Conservation (phyloP, 495 filamentous ascomycete genomes). For the Baudoinia panamericana region DNA sequence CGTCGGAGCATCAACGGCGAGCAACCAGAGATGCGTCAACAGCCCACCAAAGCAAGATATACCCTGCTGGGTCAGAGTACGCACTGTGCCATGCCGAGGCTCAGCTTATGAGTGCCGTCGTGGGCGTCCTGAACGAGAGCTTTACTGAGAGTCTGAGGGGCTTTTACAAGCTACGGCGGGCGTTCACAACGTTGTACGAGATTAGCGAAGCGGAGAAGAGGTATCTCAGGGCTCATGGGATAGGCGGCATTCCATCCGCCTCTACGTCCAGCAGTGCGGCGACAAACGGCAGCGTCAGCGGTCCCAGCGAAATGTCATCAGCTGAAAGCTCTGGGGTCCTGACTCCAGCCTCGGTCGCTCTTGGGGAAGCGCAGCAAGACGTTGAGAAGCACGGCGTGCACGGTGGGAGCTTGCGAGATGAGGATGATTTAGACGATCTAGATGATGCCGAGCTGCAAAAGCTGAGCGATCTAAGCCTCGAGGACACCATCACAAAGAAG, state of each 20-base stretch:
- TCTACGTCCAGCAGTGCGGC: conserved; percentile 22
- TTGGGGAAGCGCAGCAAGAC: too few species aligned
- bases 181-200: conserved; percentile 68
- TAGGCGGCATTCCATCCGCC: conserved; percentile 21
- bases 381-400: too few species aligned
- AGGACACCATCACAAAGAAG: conserved; percentile 11
- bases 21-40: conserved; percentile 42
- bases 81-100: conserved; percentile 65
- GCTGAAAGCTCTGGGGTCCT: conserved; percentile 2
- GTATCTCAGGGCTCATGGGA: conserved; percentile 32
- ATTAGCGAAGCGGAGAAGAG: conserved; percentile 53
- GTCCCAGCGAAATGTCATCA: not conserved
- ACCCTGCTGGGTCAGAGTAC: conserved; percentile 74
- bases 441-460: conserved; percentile 17
- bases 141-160: conserved; percentile 81
- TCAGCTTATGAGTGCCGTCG: conserved; percentile 79
- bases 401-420: too few species aligned
- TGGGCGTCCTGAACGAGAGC: conserved; percentile 82
- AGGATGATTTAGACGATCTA: conserved; percentile 34
- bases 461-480: conserved; percentile 26
- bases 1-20: conserved; percentile 65
- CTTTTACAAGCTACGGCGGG: conserved; percentile 87
- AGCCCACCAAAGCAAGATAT: conserved; percentile 48
- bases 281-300: conserved; percentile 6
- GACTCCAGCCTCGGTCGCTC: conserved; percentile 5